Percentiles rank a stretch among this genome's conserved stretches.
phyloP scores from a whole-genome alignment of 2,329 filamentous ascomycete genomes.

The Beauveria australis region DNA sequence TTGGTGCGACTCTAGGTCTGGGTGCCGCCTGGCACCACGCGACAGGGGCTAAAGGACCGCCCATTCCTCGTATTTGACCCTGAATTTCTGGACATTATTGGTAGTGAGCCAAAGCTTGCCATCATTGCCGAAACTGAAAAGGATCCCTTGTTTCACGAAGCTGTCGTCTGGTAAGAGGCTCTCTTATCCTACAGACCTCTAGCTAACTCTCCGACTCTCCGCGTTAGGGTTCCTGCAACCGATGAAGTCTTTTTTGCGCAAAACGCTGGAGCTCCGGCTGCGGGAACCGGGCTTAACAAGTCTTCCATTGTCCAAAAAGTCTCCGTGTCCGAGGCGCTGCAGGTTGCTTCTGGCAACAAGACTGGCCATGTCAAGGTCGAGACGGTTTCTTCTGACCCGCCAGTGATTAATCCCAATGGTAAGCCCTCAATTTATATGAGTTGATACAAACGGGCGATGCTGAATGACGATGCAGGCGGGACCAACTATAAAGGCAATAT shows the following conservation, averaged over 20 bases:
- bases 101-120: slow-evolving; percentile 39
- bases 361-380: slow-evolving; percentile 33
- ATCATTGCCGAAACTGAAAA: slow-evolving; percentile 35
- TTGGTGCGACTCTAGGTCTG: slow-evolving; percentile 14
- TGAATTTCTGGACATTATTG: slow-evolving; percentile 43
- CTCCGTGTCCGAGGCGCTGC: slow-evolving; percentile 33
- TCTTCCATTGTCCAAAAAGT: slow-evolving; percentile 45
- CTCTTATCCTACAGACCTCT: background rate
- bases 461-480: slow-evolving; percentile 26
- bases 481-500: slow-evolving; percentile 43
- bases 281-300: slow-evolving; percentile 43
- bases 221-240: slow-evolving; percentile 23
- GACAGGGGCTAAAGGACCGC: slow-evolving; percentile 28
- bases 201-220: background rate
- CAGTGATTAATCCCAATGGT: slow-evolving; percentile 44
- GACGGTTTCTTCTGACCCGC: slow-evolving; percentile 32
- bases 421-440: slow-evolving; percentile 6
- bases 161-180: slow-evolving; percentile 39
- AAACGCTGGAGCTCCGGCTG: slow-evolving; percentile 37
- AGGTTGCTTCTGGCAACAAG: slow-evolving; percentile 28
- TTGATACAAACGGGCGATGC: background rate
- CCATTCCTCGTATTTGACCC: slow-evolving; percentile 40
- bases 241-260: slow-evolving; percentile 48
- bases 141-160: slow-evolving; percentile 47
- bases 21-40: slow-evolving; percentile 34